Base-by-base conservation (phyloP, 1,284 basidiomycete species). In the Rhodotorula sp. region DNA sequence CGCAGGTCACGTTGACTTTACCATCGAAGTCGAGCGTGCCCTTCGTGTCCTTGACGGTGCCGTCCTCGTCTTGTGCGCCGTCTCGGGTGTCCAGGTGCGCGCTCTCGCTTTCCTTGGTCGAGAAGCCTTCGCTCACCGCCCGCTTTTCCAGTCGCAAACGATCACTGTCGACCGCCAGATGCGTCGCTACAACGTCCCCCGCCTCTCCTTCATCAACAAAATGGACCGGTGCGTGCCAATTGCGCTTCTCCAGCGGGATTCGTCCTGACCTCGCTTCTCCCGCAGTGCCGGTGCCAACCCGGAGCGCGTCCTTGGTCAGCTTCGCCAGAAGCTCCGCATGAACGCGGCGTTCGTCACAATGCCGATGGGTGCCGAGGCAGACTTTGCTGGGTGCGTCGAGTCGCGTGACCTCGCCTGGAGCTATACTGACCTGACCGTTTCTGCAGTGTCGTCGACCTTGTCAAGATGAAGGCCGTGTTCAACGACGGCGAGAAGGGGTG, bases 141-240 rank as follows among this genome's bases (percentile, higher is more conserved):
- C n/a, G 0, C 17, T 37, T 6, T 22, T 44, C 0, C 82, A 93
- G 88, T 92, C 91, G 83, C 97, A 99, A 87, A 99, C 97, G 2
- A 99, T 96, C 63, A 99, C 97, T 17, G 97, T 99, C 63, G 97
- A 99, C 83, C 86, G 97, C 75, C 97, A 99, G 85, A 99, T 99
- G 97, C 87, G 92, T 77, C 88, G 97, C 55, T 99, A 99, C 81
- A 89, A 90, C 77, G 94, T 99, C 71, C 97, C 97, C 69, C 87
- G 97, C 65, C 87, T 99, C 72, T 96, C 94, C 1, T 99, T 99
- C 81, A 90, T 99, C 81, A 99, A 99, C 85, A 99, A 99, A 84
- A 99, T 99, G 97, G 97, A 99, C 81, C 88, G 92, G 90, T 90
- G 61, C 55, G 78, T 76, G 46, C n/a, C 27, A 25, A 5, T 7